These are phyloP conservation scores for Claviceps pazoutovae DNA, from an alignment of 2,329 filamentous ascomycete species.

Conservation along the genomic window DNA sequence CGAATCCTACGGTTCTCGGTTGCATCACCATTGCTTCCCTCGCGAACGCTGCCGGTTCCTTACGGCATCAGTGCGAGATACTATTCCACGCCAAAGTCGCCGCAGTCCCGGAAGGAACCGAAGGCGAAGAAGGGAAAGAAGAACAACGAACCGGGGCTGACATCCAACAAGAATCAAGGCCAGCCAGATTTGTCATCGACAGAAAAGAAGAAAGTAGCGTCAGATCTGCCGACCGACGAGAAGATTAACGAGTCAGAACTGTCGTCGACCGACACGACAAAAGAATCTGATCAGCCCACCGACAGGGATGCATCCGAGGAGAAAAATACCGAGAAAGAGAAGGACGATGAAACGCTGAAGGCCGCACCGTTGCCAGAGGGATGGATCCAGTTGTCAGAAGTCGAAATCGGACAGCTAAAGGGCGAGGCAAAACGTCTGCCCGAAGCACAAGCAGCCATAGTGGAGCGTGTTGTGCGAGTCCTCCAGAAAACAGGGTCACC, in stretches of 20 bases:
- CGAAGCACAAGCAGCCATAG: conserved; percentile 41
- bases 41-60: conserved; percentile 20
- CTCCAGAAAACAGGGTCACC: conserved; percentile 59
- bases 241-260: too few relatives aligned
- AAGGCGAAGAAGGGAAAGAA: conserved; percentile 14
- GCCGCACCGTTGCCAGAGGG: conserved; percentile 26
- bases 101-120: conserved; percentile 23
- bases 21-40: conserved; percentile 19
- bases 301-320: too few relatives aligned
- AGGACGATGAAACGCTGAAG: conserved; percentile 10
- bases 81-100: conserved; percentile 24
- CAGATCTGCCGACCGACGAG: too few relatives aligned
- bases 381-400: conserved; percentile 31
- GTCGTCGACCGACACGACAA: too few relatives aligned
- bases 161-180: conserved; percentile 5
- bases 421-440: conserved; percentile 49
- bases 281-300: too few relatives aligned
- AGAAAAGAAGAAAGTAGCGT: too few relatives aligned
- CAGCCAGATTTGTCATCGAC: too few relatives aligned
- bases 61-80: conserved; percentile 21
- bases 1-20: conserved; percentile 25
- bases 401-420: conserved; percentile 39
- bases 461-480: conserved; percentile 46
- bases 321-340: too few relatives aligned
- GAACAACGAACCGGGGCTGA: conserved; percentile 11